Evolutionary conservation across 352 stramenopile genomes (phyloP), one percentile per base, ranked within the genome.

Genomic region (Pythium oligandrum): DNA sequence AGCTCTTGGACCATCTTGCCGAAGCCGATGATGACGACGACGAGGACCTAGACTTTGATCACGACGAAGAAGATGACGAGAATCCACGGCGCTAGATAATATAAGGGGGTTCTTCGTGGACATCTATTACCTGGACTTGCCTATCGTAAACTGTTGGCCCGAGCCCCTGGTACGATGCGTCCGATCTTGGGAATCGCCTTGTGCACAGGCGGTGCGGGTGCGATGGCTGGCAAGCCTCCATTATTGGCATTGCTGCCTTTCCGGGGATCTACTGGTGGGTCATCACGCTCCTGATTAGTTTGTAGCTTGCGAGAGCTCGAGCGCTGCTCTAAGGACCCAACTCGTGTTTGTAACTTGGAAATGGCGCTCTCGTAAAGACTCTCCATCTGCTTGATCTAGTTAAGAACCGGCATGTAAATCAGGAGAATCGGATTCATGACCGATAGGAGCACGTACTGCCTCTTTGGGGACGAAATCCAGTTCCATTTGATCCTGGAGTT

Each of bases 311-410:
- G 31, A 32, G 56, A 44, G 56, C 53, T 45, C 42, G 42, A 40
- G 40, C 50, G 33, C 48, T 74, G 26, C 48, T 90, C 79, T 2
- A 90, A 62, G 35, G 61, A 75, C 5, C 71, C 77, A 35, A 88
- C 79, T 31, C 79, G 75, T 10, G 69, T 58, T 40, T 90, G 79
- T 12, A 90, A 70, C 64, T 90, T 90, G 1, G 75, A 68, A 33
- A 90, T 87, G 0, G 77, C 79, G 30, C 74, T 64, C 62, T 87
- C 73, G 31, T 90, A 90, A 31, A 88, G 37, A n/a, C 51, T 43
- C 52, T 90, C 79, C 79, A 90, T 90, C 39, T 88, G 68, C 46
- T 75, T 74, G 45, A 88, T 81, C 76, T 90, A 42, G 38, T 42
- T 1, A 42, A 32, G 0, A 26, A 26, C 17, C 17, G 17, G 17